Evolutionary conservation across 2,329 filamentous ascomycete genomes (phyloP).

Genomic region (Rasamsonia emersonii): DNA sequence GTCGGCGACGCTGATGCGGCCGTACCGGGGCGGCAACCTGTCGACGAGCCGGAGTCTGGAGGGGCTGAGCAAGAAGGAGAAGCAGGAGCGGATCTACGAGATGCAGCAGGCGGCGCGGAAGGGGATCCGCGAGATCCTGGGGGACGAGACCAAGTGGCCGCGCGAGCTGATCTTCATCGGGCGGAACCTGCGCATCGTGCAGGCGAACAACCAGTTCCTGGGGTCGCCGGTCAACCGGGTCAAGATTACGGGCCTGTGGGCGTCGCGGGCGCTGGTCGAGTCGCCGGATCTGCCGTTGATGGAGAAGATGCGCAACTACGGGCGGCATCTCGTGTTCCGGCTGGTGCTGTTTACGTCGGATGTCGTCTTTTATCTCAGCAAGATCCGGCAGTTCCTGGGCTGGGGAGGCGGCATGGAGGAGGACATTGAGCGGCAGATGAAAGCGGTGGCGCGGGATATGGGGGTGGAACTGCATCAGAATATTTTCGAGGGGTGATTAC

Average conservation of each 20-base stretch:
- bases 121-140: constrained; percentile 69
- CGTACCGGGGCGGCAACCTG: constrained; percentile 77
- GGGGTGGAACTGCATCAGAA: constrained; percentile 84
- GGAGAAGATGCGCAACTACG: constrained; percentile 60
- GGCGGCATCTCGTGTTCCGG: constrained; percentile 74
- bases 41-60: constrained; percentile 52
- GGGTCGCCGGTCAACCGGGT: constrained; percentile 83
- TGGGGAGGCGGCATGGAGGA: constrained; percentile 85
- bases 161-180: constrained; percentile 88
- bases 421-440: constrained; percentile 82
- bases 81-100: constrained; percentile 58
- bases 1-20: constrained; percentile 77
- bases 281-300: constrained; percentile 54
- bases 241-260: constrained; percentile 91
- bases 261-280: constrained; percentile 72
- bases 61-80: constrained; percentile 45
- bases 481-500: constrained; percentile 68
- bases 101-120: constrained; percentile 67
- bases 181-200: constrained; percentile 84
- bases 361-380: constrained; percentile 72
- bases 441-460: constrained; percentile 77
- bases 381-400: constrained; percentile 67
- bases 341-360: constrained; percentile 68
- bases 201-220: constrained; percentile 85
- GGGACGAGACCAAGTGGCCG: constrained; percentile 81